A percentile compares a stretch with the other conserved stretches of the same genome.
These are phyloP conservation scores for Penicillium paneum DNA, from an alignment of 2,329 filamentous ascomycete genomes.

Conservation along the genomic window DNA sequence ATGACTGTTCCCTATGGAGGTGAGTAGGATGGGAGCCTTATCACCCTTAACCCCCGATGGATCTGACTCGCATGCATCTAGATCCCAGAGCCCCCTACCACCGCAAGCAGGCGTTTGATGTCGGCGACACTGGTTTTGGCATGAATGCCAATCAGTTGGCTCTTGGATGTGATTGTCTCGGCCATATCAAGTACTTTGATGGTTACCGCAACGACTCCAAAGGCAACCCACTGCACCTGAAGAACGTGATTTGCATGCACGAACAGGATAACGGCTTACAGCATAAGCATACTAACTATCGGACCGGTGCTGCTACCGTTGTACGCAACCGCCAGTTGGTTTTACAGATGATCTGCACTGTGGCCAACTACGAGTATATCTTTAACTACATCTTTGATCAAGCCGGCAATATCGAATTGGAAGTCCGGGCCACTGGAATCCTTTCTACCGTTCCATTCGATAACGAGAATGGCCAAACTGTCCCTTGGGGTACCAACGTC, in stretches of 20 bases:
- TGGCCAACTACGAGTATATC: slow-evolving; percentile 72
- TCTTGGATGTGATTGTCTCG: slow-evolving; percentile 68
- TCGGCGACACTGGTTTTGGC: slow-evolving; percentile 65
- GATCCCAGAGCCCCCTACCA: slow-evolving; percentile 67
- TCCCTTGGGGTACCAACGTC: slow-evolving; percentile 66
- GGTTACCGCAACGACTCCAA: slow-evolving; percentile 58
- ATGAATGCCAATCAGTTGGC: slow-evolving; percentile 67
- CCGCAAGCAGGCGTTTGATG: slow-evolving; percentile 68
- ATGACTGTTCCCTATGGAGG: slow-evolving; percentile 56
- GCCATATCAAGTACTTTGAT: slow-evolving; percentile 66
- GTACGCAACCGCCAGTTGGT: slow-evolving; percentile 64
- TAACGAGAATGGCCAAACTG: slow-evolving; percentile 55
- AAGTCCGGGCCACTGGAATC: slow-evolving; percentile 67
- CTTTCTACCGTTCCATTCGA: slow-evolving; percentile 66
- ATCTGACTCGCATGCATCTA: slow-evolving; percentile 46
- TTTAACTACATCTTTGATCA: slow-evolving; percentile 70
- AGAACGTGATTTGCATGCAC: slow-evolving; percentile 68
- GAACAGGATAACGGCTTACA: slow-evolving; percentile 68
- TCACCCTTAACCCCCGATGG: background rate
- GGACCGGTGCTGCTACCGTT: slow-evolving; percentile 61
- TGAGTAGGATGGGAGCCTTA: slow-evolving; percentile 12
- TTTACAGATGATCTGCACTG: slow-evolving; percentile 67
- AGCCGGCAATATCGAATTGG: slow-evolving; percentile 64
- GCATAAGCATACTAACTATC: slow-evolving; percentile 71
- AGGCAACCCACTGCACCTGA: slow-evolving; percentile 57